Evolutionary conservation across 306 rosid species (phyloP).

Genomic region (Cicer yamashitae): DNA sequence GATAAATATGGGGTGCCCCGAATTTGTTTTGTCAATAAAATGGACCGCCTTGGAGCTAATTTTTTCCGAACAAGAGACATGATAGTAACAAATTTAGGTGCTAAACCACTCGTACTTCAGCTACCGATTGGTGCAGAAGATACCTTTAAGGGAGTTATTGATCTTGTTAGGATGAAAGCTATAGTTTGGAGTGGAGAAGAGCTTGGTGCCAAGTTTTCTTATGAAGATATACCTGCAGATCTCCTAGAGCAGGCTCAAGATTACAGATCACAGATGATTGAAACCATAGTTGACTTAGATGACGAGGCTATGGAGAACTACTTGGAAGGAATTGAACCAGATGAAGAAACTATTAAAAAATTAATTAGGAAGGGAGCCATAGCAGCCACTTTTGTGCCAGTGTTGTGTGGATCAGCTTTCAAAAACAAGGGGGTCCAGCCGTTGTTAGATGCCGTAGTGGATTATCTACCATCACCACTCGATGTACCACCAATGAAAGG

Average conservation of each 20-base stretch:
- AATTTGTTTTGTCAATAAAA: constrained; percentile 93
- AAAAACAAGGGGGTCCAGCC: constrained; percentile 99
- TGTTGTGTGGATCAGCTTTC: constrained; percentile 95
- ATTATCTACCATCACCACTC: constrained; percentile 91
- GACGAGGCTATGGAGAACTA: constrained; percentile 86
- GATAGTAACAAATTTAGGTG: constrained; percentile 93
- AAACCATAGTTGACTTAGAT: constrained; percentile 81
- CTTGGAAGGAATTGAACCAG: constrained; percentile 90
- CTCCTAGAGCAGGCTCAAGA: constrained; percentile 78
- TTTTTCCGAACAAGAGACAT: constrained; percentile 93
- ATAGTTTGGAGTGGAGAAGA: constrained; percentile 97
- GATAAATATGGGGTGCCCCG: constrained; percentile 96
- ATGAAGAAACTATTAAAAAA: constrained; percentile 73
- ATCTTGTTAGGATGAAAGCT: constrained; percentile 92
- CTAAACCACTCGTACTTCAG: constrained; percentile 91
- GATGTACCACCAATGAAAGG: constrained; percentile 94
- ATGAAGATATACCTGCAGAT: constrained; percentile 75
- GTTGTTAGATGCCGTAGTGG: constrained; percentile 91
- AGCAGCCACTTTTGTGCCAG: constrained; percentile 75
- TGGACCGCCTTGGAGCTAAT: constrained; percentile 99
- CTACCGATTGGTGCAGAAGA: constrained; percentile 92
- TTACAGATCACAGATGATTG: constrained; percentile 74
- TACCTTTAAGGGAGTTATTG: constrained; percentile 79
- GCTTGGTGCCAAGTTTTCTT: constrained; percentile 84
- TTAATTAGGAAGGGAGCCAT: constrained; percentile 86